A percentile compares a stretch with the other conserved stretches of the same genome.
These are phyloP conservation scores for Ganoderma resinaceum DNA, from an alignment of 1,284 basidiomycete genomes.

Conservation along the genomic window DNA sequence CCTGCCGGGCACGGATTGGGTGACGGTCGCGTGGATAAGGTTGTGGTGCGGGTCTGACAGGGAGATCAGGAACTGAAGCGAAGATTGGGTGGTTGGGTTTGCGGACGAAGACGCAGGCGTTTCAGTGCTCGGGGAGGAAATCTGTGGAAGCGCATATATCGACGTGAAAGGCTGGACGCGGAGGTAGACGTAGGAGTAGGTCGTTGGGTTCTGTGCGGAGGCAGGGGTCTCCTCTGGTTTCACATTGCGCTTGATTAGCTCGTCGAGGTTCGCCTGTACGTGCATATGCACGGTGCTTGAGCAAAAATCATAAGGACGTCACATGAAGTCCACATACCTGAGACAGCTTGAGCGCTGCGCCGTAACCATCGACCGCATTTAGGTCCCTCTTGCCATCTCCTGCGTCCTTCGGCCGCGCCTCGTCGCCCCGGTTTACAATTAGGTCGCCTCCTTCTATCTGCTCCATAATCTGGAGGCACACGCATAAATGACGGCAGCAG, in stretches of 20 bases:
- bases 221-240: constrained; percentile 45
- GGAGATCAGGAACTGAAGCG: constrained; percentile 87
- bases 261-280: constrained; percentile 77
- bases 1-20: constrained; percentile 79
- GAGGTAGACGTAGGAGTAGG: constrained; percentile 91
- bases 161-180: constrained; percentile 90
- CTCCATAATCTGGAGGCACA: constrained; percentile 75
- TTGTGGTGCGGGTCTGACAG: constrained; percentile 85
- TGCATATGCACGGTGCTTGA: neutral
- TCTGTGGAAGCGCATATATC: constrained; percentile 53
- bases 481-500: constrained; percentile 20
- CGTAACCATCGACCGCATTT: constrained; percentile 85
- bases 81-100: constrained; percentile 44
- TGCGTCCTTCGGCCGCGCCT: constrained; percentile 67
- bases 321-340: constrained; percentile 54
- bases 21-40: constrained; percentile 77
- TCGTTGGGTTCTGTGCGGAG: constrained; percentile 74
- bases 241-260: constrained; percentile 71
- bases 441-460: constrained; percentile 95
- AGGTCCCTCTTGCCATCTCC: constrained; percentile 67
- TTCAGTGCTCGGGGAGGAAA: constrained; percentile 23
- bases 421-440: constrained; percentile 86
- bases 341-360: constrained; percentile 82
- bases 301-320: neutral
- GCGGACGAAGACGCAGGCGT: constrained; percentile 34